Percentiles rank a stretch among this genome's conserved stretches.
These are phyloP conservation scores for Allium sativum DNA, from an alignment of 106 monocot species.

Conservation along the genomic window DNA sequence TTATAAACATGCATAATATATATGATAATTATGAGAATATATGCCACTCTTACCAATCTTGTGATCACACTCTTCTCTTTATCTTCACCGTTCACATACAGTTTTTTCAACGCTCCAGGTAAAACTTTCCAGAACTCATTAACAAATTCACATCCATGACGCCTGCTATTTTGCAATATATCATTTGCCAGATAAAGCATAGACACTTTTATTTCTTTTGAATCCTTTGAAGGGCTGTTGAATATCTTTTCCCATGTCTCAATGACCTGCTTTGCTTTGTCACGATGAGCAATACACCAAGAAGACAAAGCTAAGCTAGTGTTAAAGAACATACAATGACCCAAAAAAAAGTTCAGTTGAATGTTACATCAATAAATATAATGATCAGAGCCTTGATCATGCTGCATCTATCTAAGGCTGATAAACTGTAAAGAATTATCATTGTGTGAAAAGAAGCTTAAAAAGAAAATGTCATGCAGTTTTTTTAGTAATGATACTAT, in stretches of 20 bases:
- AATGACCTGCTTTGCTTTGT: slow-evolving; percentile 81
- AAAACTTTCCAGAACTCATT: slow-evolving; percentile 98
- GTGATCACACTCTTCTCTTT: slow-evolving; percentile 59
- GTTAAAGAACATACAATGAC: slow-evolving; percentile 20
- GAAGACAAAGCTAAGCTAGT: slow-evolving; percentile 54
- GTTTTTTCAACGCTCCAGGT: slow-evolving; percentile 53
- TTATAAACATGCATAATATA: too few species aligned
- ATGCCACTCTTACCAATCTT: slow-evolving; percentile 46
- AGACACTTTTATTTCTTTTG: slow-evolving; percentile 61
- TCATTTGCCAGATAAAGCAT: slow-evolving; percentile 93
- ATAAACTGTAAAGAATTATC: too few species aligned
- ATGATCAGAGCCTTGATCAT: too few species aligned
- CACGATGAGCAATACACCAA: slow-evolving; percentile 92
- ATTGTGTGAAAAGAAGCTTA: too few species aligned
- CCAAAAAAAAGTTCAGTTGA: background rate
- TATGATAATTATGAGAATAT: too few species aligned
- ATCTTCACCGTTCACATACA: slow-evolving; percentile 54
- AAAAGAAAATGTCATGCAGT: too few species aligned
- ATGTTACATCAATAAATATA: too few species aligned
- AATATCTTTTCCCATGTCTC: slow-evolving; percentile 92
- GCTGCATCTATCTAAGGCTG: too few species aligned
- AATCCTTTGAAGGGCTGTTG: slow-evolving; percentile 52
- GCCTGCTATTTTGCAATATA: slow-evolving; percentile 88
- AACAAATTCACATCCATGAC: slow-evolving; percentile 90
- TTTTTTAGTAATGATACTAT: too few species aligned